Evolutionary conservation across 2,329 filamentous ascomycete genomes (phyloP).

Genomic region (Rutstroemia sp.): DNA sequence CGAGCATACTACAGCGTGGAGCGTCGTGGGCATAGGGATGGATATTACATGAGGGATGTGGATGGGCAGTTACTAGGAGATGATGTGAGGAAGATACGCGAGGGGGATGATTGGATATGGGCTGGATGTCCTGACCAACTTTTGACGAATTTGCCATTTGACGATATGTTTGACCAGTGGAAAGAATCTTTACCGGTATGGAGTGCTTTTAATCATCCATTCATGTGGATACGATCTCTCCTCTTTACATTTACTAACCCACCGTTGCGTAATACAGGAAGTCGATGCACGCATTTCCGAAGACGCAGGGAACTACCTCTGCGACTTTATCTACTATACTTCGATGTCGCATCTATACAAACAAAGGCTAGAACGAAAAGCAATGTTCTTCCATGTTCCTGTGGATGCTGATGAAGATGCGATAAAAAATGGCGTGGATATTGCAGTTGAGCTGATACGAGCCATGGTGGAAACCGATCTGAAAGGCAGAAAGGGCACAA

Average conservation of each 20-base stretch:
- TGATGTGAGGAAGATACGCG: constrained; percentile 33
- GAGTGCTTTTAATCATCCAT: neutral
- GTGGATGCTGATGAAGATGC: constrained; percentile 43
- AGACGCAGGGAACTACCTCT: constrained; percentile 66
- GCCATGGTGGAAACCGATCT: constrained; percentile 42
- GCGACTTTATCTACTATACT: constrained; percentile 72
- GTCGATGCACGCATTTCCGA: constrained; percentile 51
- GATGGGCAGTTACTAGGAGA: constrained; percentile 50
- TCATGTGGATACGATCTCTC: neutral
- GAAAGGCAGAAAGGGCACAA: neutral
- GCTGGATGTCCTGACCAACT: constrained; percentile 47
- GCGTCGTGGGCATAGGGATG: constrained; percentile 60
- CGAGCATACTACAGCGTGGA: constrained; percentile 64
- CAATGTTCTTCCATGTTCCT: constrained; percentile 69
- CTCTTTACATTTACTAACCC: neutral
- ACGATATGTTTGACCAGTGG: constrained; percentile 52
- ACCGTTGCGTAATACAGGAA: neutral
- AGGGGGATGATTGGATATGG: constrained; percentile 46
- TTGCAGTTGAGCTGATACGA: constrained; percentile 47
- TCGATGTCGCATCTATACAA: constrained; percentile 53
- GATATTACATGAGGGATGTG: constrained; percentile 65
- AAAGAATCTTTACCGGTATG: constrained; percentile 42
- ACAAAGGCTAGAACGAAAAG: constrained; percentile 39
- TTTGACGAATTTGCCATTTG: constrained; percentile 47
- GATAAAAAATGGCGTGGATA: constrained; percentile 42